Base-by-base conservation (phyloP, 1,284 basidiomycete genomes). In the Austroboletus niveus region DNA sequence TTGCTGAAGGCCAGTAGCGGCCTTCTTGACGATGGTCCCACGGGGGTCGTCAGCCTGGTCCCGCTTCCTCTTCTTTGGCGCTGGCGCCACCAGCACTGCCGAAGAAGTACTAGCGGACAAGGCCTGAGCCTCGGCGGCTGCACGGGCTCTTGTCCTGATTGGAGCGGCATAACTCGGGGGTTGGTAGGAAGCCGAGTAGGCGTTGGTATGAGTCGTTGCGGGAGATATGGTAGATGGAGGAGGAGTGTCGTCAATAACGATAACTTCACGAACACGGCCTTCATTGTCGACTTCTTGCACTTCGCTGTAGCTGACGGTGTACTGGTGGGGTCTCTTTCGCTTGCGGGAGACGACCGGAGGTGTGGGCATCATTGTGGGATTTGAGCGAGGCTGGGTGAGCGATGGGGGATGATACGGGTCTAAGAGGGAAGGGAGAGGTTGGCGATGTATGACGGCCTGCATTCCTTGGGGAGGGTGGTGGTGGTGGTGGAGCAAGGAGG, bases 171-270 rank as follows among this genome's bases (percentile, higher is more conserved):
- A 87, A n/a, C 78, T 58, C 27, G 87, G 85, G 30, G 88, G 86
- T 66, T 89, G 86, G 74, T 87, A 87, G 54, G 87, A 88, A 43
- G 84, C 78, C 49, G 87, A 89, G 71, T 77, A 89, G 54, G 77
- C 80, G 58, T 81, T 79, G 59, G 79, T 82, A 69, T 80, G 77
- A 39, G 75, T 82, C 22, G 81, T 82, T 51, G 86, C 80, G 52
- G 87, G 85, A 49, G 87, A 88, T 64, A 85, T 80, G 47, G 88
- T 89, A 48, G 84, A 80, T 49, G 86, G 84, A 46, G 89, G 88
- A 9, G 80, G 89, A 45, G 89, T 90, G 73, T 92, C 89, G 61
- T 92, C 89, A 68, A 92, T 91, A 61, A 92, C 85, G 70, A 92
- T 91, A 63, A 92, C 87, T 68, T 92, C 89, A 47, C 89, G 76